These are phyloP conservation scores for Sporothrix schenckii DNA, from an alignment of 2,329 filamentous ascomycete genomes.

Conservation along the genomic window DNA sequence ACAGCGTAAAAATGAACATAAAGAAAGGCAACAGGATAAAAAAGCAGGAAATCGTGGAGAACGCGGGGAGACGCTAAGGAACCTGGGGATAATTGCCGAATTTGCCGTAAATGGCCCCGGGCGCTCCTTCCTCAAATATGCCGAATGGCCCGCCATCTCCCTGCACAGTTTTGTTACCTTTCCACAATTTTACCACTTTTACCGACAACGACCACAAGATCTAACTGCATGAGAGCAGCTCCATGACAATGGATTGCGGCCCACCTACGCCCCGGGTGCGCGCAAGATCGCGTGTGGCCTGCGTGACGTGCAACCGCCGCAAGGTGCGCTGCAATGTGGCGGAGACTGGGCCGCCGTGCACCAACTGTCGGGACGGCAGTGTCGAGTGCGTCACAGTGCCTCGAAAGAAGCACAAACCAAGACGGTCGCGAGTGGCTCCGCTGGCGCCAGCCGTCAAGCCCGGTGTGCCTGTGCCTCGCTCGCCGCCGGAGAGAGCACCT, in stretches of 20 bases:
- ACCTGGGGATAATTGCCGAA: conserved; percentile 22
- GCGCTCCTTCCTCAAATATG: conserved; percentile 11
- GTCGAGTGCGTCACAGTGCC: conserved; percentile 9
- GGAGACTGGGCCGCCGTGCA: conserved; percentile 23
- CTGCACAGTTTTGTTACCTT: background rate
- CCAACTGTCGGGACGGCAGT: conserved; percentile 19
- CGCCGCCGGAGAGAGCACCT: background rate
- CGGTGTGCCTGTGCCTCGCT: background rate
- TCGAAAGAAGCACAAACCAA: conserved; percentile 26
- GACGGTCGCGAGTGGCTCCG: background rate
- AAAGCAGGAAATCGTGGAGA: conserved; percentile 23
- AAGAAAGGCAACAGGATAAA: background rate
- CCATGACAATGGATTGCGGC: background rate
- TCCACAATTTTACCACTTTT: background rate
- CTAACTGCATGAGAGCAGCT: background rate
- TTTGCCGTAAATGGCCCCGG: background rate
- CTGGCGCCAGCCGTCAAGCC: background rate
- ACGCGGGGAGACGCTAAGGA: conserved; percentile 22
- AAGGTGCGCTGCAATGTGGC: conserved; percentile 28
- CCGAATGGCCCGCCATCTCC: conserved; percentile 16
- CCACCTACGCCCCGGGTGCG: conserved; percentile 1
- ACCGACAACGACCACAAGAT: background rate
- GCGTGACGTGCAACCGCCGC: conserved; percentile 19
- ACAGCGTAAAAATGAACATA: background rate
- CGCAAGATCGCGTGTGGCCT: conserved; percentile 17